These are phyloP conservation scores for Coemansia umbellata DNA, from an alignment of 192 early-diverging fungal species.

Conservation along the genomic window DNA sequence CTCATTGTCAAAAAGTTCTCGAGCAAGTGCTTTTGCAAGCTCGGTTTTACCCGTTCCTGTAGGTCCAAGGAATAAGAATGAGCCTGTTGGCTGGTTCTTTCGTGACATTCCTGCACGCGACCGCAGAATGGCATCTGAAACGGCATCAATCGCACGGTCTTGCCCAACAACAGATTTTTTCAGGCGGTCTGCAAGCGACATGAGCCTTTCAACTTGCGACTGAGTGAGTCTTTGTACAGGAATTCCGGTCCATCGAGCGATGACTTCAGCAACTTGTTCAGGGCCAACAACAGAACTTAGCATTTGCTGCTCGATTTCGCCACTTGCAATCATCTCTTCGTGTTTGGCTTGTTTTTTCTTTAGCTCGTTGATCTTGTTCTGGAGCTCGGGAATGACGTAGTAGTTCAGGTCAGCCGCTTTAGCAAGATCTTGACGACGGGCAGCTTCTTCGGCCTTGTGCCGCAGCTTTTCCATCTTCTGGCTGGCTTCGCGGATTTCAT, in stretches of 20 bases:
- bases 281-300: slow-evolving; percentile 84
- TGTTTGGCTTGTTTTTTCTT: slow-evolving; percentile 63
- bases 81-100: slow-evolving; percentile 76
- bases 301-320: slow-evolving; percentile 53
- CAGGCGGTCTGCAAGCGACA: slow-evolving; percentile 73
- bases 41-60: slow-evolving; percentile 96
- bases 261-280: slow-evolving; percentile 92
- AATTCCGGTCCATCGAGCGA: slow-evolving; percentile 95
- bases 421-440: slow-evolving; percentile 75
- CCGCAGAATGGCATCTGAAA: slow-evolving; percentile 85
- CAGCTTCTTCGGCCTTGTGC: slow-evolving; percentile 82
- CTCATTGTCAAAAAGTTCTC: slow-evolving; percentile 95
- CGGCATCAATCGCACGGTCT: slow-evolving; percentile 82
- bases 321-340: slow-evolving; percentile 56
- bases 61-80: slow-evolving; percentile 94
- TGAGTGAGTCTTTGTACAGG: slow-evolving; percentile 86
- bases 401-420: slow-evolving; percentile 91
- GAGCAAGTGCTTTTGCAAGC: slow-evolving; percentile 70
- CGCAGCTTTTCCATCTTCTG: slow-evolving; percentile 86
- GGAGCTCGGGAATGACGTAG: slow-evolving; percentile 88
- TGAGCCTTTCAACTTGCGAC: slow-evolving; percentile 79
- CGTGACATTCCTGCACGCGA: slow-evolving; percentile 87
- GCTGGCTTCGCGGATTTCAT: slow-evolving; percentile 81
- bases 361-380: slow-evolving; percentile 69
- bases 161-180: slow-evolving; percentile 90